These are phyloP conservation scores for Chlamydomonas sp. DNA, from an alignment of 139 green algal genomes.

Conservation along the genomic window DNA sequence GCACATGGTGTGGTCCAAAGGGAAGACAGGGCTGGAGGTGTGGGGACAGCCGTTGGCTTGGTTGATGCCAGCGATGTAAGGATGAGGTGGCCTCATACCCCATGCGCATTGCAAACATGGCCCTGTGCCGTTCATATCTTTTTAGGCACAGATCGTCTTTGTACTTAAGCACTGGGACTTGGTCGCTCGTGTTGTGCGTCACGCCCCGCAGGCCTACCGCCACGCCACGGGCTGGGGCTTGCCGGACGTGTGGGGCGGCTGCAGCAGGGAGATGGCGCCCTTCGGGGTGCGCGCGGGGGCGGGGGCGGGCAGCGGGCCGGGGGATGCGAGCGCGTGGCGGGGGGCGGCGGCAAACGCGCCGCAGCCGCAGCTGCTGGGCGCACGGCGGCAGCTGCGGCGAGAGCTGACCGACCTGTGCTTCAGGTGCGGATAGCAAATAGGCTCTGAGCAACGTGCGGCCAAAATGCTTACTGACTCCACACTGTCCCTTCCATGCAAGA, in stretches of 20 bases:
- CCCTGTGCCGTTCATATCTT: no score
- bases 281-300: background rate
- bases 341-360: slow-evolving; percentile 13
- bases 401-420: slow-evolving; percentile 54
- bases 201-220: slow-evolving; percentile 38
- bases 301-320: background rate
- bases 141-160: no score
- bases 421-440: slow-evolving; percentile 20
- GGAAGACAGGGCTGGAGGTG: background rate
- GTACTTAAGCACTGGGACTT: no score
- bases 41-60: background rate
- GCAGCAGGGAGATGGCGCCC: background rate
- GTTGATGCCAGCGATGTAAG: no score
- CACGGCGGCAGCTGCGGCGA: slow-evolving; percentile 38
- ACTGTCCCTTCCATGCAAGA: no score
- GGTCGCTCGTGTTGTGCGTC: no score
- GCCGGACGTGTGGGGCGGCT: slow-evolving; percentile 44
- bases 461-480: no score
- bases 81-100: no score
- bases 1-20: background rate
- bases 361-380: slow-evolving; percentile 40
- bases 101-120: no score
- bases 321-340: background rate
- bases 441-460: no score
- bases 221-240: slow-evolving; percentile 46